Conservation (phyloP, 257 asterid species). For the Cynanchum wilfordii region DNA sequence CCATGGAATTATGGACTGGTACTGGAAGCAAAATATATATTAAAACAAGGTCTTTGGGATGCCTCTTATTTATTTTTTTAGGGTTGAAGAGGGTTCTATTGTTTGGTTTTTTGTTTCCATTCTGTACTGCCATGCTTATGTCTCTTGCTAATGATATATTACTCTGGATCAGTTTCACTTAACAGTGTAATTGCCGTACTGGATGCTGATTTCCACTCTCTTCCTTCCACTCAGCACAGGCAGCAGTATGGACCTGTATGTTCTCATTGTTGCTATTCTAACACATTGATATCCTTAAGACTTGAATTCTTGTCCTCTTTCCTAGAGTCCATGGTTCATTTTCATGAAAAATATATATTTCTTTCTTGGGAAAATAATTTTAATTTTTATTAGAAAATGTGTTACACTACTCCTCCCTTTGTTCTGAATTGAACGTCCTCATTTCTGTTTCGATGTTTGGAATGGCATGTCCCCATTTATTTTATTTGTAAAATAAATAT, state of each 20-base stretch:
- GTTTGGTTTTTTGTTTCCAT: not conserved
- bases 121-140: not conserved
- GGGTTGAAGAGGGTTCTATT: not conserved
- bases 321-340: not conserved
- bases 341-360: not conserved
- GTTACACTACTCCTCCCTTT: too few species aligned
- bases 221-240: slow-evolving; percentile 90
- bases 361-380: too few species aligned
- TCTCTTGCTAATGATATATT: slow-evolving; percentile 25
- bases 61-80: not conserved
- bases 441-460: too few species aligned
- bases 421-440: too few species aligned
- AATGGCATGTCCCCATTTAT: too few species aligned
- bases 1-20: not conserved
- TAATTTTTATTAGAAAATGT: too few species aligned
- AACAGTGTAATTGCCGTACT: slow-evolving; percentile 94
- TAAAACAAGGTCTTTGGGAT: not conserved
- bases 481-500: too few species aligned
- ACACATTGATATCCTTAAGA: not conserved
- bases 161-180: slow-evolving; percentile 61
- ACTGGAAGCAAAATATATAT: not conserved
- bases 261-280: slow-evolving; percentile 7
- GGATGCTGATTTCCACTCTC: slow-evolving; percentile 97
- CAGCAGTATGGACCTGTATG: slow-evolving; percentile 99
- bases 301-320: not conserved